A percentile compares a stretch with the other conserved stretches of the same genome.
phyloP scores from a whole-genome alignment of 23 red algal genomes.

The Gracilaria domingensis region DNA sequence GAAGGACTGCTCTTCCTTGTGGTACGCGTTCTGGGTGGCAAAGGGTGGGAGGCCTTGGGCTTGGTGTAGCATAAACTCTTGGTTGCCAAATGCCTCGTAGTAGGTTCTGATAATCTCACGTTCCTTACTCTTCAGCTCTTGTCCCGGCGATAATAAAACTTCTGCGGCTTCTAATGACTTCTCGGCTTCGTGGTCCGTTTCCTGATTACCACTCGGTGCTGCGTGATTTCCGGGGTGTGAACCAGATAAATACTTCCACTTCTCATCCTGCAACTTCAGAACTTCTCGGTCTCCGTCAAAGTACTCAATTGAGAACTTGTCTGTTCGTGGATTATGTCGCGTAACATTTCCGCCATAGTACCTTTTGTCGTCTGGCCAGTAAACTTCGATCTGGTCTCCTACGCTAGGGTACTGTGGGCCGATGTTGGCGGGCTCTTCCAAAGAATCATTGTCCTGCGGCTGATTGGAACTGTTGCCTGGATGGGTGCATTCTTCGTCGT shows the following conservation, averaged over 20 bases:
- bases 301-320: background rate
- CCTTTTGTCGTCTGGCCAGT: constrained; percentile 21
- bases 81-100: background rate
- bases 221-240: too few species aligned
- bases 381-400: constrained; percentile 1
- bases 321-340: background rate
- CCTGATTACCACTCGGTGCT: background rate
- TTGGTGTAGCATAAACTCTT: constrained; percentile 33
- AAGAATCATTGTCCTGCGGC: too few species aligned
- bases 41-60: constrained; percentile 23
- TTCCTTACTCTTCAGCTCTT: background rate
- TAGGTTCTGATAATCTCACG: background rate
- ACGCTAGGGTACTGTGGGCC: background rate
- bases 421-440: background rate
- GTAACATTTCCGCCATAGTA: background rate
- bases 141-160: constrained; percentile 1
- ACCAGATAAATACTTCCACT: background rate
- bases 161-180: background rate
- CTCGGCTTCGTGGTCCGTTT: background rate
- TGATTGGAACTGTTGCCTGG: too few species aligned
- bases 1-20: constrained; percentile 37
- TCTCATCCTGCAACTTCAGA: background rate
- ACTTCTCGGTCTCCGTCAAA: constrained; percentile 2
- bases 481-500: background rate
- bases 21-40: constrained; percentile 36